These are phyloP conservation scores for Xerocomus spinulosus DNA, from an alignment of 768 basidiomycete genomes.

Conservation along the genomic window DNA sequence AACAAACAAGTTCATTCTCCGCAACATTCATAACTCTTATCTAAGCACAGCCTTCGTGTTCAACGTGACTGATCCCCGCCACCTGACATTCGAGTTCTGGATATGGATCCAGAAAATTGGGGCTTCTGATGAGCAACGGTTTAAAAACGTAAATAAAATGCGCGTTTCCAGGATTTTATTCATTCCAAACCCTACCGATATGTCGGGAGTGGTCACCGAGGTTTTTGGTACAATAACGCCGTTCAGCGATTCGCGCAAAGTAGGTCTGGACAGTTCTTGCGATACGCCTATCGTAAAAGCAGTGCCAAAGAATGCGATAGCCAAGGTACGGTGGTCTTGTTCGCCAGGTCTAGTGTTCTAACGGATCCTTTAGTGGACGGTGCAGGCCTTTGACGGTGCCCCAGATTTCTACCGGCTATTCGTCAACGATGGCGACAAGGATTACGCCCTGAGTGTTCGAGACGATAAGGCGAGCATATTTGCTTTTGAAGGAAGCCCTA, in stretches of 20 bases:
- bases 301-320: background rate
- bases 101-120: too few species aligned
- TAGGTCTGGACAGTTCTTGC: background rate
- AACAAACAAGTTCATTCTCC: too few species aligned
- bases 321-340: too few species aligned
- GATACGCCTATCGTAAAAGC: background rate
- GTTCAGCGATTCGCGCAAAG: background rate
- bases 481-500: background rate
- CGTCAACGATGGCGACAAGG: slow-evolving; percentile 6
- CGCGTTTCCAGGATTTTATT: too few species aligned
- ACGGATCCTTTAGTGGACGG: slow-evolving; percentile 6
- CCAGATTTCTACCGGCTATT: slow-evolving; percentile 9
- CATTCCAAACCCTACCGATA: too few species aligned
- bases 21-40: too few species aligned
- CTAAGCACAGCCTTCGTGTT: too few species aligned
- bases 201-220: background rate
- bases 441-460: slow-evolving; percentile 1
- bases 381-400: slow-evolving; percentile 4
- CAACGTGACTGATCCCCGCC: too few species aligned
- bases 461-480: background rate
- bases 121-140: too few species aligned
- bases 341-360: too few species aligned
- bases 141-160: too few species aligned
- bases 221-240: slow-evolving; percentile 5
- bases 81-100: too few species aligned